Conservation (phyloP, 2,329 filamentous ascomycete species). For the Trichoderma aggressivum region DNA sequence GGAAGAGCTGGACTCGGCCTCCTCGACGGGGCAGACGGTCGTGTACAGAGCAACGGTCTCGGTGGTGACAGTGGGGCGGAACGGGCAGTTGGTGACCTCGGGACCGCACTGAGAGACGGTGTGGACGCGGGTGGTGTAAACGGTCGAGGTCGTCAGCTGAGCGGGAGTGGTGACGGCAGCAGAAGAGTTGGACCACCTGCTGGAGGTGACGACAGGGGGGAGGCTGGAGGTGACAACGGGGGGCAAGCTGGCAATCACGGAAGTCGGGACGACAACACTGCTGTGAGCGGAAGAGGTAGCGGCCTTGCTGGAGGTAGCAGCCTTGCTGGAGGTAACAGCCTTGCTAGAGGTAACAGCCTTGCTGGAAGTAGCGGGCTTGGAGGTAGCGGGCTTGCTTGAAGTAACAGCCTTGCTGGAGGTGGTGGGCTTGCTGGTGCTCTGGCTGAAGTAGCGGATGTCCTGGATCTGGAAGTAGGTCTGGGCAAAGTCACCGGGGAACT, state of each 20-base stretch:
- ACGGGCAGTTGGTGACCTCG: constrained; percentile 38
- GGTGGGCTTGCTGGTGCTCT: constrained; percentile 8
- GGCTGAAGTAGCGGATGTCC: constrained; percentile 36
- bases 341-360: neutral
- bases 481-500: constrained; percentile 35
- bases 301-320: neutral
- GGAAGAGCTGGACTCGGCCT: neutral
- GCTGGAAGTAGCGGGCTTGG: neutral
- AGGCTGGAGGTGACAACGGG: neutral
- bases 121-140: constrained; percentile 42
- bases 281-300: neutral
- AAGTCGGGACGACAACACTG: neutral
- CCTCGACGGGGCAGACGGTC: constrained; percentile 36
- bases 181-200: neutral
- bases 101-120: constrained; percentile 56
- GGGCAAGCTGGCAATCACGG: neutral
- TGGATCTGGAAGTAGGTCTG: constrained; percentile 47
- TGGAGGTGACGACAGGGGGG: neutral
- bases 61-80: constrained; percentile 34
- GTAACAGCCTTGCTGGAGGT: neutral
- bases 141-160: constrained; percentile 33
- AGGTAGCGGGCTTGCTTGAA: neutral
- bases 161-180: neutral
- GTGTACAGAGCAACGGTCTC: constrained; percentile 36
- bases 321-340: constrained; percentile 27